Evolutionary conservation across 23 red algal species (phyloP), one percentile per base, ranked within the genome.

Genomic region (Gracilaria gracilis): DNA sequence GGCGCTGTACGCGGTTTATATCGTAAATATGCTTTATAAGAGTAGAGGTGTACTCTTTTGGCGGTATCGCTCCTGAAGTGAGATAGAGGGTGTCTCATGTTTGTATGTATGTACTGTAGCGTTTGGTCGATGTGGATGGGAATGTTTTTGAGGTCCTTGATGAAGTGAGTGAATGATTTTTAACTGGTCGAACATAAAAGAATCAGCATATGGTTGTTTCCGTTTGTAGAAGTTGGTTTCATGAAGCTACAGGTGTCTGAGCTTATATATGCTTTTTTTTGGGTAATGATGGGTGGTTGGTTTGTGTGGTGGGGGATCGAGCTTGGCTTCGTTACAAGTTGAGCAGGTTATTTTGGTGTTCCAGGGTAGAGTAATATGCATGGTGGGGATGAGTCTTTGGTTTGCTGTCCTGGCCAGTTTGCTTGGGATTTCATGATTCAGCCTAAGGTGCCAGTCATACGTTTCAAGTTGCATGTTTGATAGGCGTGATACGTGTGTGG

Each of bases 21-120:
- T 24, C 31, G 78, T 82, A 82, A 34, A 58, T 47, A 49, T 27
- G 8, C 19, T 57, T 24, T 21, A 58, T 27, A 23, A 9, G 20
- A 21, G 24, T 0, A 20, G 78, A 82, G 17, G 36, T 82, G 78
- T 57, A 55, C 61, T 82, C 78, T 59, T 82, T 82, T 82, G n/a
- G 47, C 78, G 33, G 59, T 82, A 0, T 82, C 78, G 31, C 35
- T 55, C 13, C 78, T 48, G 21, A 57, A 47, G 21, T 21, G 27
- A 0, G 21, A 38, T 7, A 55, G 78, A 28, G 28, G 78, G 21
- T 58, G 1, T 20, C 17, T 0, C 75, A 31, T 71, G 23, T 17
- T 50, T 48, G 14, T 4, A 16, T n/a, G n/a, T n/a, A 79, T 13
- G 16, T 47, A 37, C 20, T 37, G 6, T 11, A 79, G 33, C 14